Base-by-base conservation (phyloP, 805 yeast species). In the Babjeviella inositovora region DNA sequence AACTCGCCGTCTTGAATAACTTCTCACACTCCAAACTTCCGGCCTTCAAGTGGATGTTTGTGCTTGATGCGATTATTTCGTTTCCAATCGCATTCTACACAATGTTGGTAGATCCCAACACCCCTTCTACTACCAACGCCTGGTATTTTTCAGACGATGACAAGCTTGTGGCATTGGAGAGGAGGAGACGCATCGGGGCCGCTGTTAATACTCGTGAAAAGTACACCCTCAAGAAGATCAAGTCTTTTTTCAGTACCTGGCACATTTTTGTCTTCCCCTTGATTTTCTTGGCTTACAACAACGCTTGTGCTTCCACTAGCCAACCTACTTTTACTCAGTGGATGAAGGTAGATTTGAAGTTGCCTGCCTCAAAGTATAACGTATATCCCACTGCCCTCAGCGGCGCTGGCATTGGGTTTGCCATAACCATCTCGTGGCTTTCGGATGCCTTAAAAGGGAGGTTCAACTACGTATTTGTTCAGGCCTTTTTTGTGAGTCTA, bases 21-120 rank as follows among this genome's bases (percentile, higher is more conserved):
- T 37, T 38, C 22, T 25, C 26, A 7, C 18, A 34, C 17, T 8
- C 31, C 15, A 25, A 23, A 7, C 28, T 48, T n/a, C 35, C 45
- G 5, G 53, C 58, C 2, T 62, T 52, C 43, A 52, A 55, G 29
- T 57, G 60, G 58, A 41, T 61, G 47, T 61, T 61, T 33, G 47
- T 60, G 4, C 35, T 61, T 21, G 67, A 61, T 33, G 64, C 57
- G 2, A 38, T 53, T 9, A 40, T 46, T 14, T 38, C 46, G 8
- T 22, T 46, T 11, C 50, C 50, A 4, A 38, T 62, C 18, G 63
- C 54, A 1, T 24, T 57, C 12, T 55, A 57, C 29, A 56, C 64
- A 2, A 32, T 58, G 44, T 30, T 48, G 20, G 52, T 43, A n/a
- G 51, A 50, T 30, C 66, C 67, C 22, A 55, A 56, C 32, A 54